These are phyloP conservation scores for Dactylellina cionopaga DNA, from an alignment of 2,329 filamentous ascomycete genomes.

Conservation along the genomic window DNA sequence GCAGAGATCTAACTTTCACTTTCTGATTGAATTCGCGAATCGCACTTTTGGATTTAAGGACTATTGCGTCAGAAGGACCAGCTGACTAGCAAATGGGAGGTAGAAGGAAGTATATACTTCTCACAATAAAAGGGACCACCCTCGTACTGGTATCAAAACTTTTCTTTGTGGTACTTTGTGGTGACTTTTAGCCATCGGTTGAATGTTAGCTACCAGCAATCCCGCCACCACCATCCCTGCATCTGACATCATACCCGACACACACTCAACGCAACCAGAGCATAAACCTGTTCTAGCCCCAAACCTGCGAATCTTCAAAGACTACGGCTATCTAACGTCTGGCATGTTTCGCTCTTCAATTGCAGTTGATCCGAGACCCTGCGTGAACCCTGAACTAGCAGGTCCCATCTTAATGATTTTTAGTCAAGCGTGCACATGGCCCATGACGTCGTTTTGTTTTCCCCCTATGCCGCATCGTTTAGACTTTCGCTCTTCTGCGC, in stretches of 20 bases:
- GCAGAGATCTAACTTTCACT: no score
- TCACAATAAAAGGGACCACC: no score
- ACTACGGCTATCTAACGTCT: constrained; percentile 45
- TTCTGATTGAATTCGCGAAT: no score
- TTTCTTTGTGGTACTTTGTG: background rate
- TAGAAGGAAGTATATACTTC: no score
- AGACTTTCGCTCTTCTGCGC: background rate
- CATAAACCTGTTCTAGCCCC: background rate
- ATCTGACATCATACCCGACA: constrained; percentile 45
- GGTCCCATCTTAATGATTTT: no score
- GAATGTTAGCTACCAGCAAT: background rate
- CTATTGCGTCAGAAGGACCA: no score
- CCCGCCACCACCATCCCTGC: constrained; percentile 36
- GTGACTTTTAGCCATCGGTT: background rate
- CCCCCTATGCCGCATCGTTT: constrained; percentile 13
- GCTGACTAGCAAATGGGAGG: no score
- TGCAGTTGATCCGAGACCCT: background rate
- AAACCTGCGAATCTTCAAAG: constrained; percentile 25
- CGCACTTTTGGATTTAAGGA: no score
- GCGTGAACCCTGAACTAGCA: background rate
- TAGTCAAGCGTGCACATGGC: no score
- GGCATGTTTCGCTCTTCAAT: background rate
- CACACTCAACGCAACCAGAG: constrained; percentile 7
- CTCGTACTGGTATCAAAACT: background rate
- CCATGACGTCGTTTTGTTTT: constrained; percentile 38